Base-by-base conservation (phyloP, 2,329 filamentous ascomycete species). In the Fusarium sp. region DNA sequence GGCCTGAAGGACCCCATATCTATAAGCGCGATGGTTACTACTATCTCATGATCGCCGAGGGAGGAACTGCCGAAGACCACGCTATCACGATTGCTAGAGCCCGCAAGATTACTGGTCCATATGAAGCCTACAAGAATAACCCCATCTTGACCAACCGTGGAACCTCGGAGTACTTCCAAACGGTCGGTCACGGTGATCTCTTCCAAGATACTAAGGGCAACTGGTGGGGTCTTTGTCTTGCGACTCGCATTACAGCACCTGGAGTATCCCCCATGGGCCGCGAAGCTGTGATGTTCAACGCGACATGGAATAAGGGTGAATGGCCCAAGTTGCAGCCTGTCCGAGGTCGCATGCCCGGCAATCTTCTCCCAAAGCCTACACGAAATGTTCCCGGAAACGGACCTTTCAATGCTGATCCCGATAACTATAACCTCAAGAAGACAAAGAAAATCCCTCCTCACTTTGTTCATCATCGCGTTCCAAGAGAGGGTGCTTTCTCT, bases 1-100 rank as follows among this genome's bases (percentile, higher is more conserved):
- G 73, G 14, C 78, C 87, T 0, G 88, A 89, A 69, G 88, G 87
- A 0, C 87, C 88, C 0, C 87, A 89, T 52, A 82, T 89, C 13
- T 75, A 75, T 71, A 83, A 83, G 60, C 79, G 78, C 2, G 82
- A 80, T 8, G 76, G 73, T 0, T 84, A 80, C 50, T 85, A 82
- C 52, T 85, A 84, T 60, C 77, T 85, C 7, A 79, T 85, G 48
- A 84, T 84, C 7, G 81, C 83, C 0, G 83, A 85, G 46, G 84
- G 83, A 0, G 85, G 84, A 11, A 86, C 84, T 2, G 78, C 74
- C 7, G 75, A 73, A 4, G 71, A 79, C 14, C 83, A 84, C 52
- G 76, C 79, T 38, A 73, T 80, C 17, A 81, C 79, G 2, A 80
- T 83, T 26, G 81, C 81, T 0, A 75, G 81, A 2, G 76, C 80